Percentiles rank a stretch among this genome's conserved stretches.
Conservation (phyloP, 768 basidiomycete genomes). For the Infundibulicybe gibba region DNA sequence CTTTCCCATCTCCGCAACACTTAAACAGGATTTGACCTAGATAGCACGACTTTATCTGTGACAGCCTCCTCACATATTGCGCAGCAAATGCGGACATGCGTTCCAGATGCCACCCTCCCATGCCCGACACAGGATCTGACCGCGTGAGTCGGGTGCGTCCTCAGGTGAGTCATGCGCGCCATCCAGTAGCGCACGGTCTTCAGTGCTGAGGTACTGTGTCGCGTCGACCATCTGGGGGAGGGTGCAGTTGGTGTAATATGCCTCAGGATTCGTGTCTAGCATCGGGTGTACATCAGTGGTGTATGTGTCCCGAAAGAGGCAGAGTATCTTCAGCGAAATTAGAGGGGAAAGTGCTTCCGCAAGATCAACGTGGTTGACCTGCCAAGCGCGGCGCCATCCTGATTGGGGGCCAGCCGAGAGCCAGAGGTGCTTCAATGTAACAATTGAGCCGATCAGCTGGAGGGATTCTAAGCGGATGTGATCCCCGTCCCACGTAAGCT, state of each 20-base stretch:
- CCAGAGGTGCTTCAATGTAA: constrained; percentile 1
- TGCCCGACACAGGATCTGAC: background rate
- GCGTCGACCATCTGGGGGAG: background rate
- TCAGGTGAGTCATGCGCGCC: too few relatives aligned
- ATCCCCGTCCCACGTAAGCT: constrained; percentile 15
- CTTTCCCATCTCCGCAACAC: background rate
- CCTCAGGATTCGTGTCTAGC: constrained; percentile 12
- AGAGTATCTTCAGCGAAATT: background rate
- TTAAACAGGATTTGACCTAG: background rate
- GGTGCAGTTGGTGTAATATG: background rate
- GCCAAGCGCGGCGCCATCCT: background rate
- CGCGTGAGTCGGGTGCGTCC: background rate
- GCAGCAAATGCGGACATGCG: background rate
- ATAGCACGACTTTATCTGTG: background rate
- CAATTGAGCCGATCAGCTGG: constrained; percentile 11
- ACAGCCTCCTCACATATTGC: background rate
- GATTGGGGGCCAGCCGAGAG: background rate
- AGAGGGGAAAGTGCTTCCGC: background rate
- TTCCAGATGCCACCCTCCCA: background rate
- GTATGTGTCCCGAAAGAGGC: background rate
- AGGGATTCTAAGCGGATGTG: constrained; percentile 15
- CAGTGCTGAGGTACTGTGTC: too few relatives aligned
- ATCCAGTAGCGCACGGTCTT: too few relatives aligned
- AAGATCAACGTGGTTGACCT: background rate
- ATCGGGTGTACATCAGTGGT: constrained; percentile 12